Evolutionary conservation across 108 stramenopile species (phyloP), one percentile per base, ranked within the genome.

Genomic region (Stephanodiscus triporus): DNA sequence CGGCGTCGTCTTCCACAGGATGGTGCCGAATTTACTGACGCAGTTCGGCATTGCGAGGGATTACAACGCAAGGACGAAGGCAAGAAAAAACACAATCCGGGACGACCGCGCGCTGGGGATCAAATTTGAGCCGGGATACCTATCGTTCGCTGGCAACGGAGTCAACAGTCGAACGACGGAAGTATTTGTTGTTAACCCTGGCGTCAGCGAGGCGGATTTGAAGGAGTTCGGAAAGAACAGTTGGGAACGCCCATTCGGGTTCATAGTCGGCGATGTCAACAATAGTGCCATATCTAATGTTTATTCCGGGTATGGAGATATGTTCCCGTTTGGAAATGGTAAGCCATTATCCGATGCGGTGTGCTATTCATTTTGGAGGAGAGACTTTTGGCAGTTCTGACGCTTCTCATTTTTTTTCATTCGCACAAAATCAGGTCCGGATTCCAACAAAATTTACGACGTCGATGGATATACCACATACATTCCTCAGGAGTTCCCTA

Each of bases 231-330:
- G 92, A n/a, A 49, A 85, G 62, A 86, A 83, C 61, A 50, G 60
- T 29, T 90, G 89, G 92, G 94, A 95, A 75, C 93, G 91, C 9
- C 94, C 94, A 0, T 86, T 95, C 72, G 94, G 86, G n/a, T 51
- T 81, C 66, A 80, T 90, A 9, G 83, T 85, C 16, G 83, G 85
- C 36, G 80, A 88, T 66, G 88, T 91, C 2, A 72, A 85, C 63
- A 83, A 88, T 10, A 65, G 77, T 66, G 53, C 68, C 16, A 45
- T 89, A 56, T 0, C 75, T 34, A 78, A 86, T 22, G 88, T 91
- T 71, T 87, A 91, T 65, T 76, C 68, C 42, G 74, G 73, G 16
- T 92, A 92, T 77, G 91, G 94, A 9, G 94, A 95, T 66, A 91
- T 92, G 87, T 79, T 84, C 30, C 89, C 90, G 6, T 94, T 84